Conservation (phyloP, 1,139 yeast genomes). For the Meyerozyma sp. region DNA sequence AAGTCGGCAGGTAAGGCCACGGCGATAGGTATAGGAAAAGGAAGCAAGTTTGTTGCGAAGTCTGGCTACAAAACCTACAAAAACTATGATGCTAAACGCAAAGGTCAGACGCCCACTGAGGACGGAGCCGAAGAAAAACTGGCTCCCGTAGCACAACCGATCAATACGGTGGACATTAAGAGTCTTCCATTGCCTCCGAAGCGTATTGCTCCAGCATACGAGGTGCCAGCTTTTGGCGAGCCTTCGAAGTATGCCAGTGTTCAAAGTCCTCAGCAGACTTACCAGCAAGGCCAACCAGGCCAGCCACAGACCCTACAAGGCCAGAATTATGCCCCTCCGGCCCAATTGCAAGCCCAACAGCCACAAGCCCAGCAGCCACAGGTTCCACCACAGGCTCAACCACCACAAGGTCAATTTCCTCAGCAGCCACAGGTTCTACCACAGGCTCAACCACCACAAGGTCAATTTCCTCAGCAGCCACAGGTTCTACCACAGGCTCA, state of each 20-base stretch:
- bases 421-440: no score
- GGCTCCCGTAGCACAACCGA: slow-evolving; percentile 2
- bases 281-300: slow-evolving; percentile 1
- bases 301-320: no score
- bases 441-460: no score
- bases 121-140: slow-evolving; percentile 7
- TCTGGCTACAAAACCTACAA: slow-evolving; percentile 50
- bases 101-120: slow-evolving; percentile 12
- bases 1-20: slow-evolving; percentile 44
- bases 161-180: background rate
- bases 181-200: slow-evolving; percentile 1
- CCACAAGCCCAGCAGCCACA: no score
- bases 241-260: background rate
- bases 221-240: background rate
- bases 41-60: slow-evolving; percentile 40
- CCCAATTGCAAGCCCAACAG: no score
- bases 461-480: no score
- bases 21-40: slow-evolving; percentile 45
- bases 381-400: no score
- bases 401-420: no score
- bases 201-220: background rate
- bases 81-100: slow-evolving; percentile 20
- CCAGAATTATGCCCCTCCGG: slow-evolving; percentile 1
- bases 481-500: no score
- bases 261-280: slow-evolving; percentile 2